These are phyloP conservation scores for Saccharomyces uvarum DNA, from an alignment of 1,139 yeast species.

Conservation along the genomic window DNA sequence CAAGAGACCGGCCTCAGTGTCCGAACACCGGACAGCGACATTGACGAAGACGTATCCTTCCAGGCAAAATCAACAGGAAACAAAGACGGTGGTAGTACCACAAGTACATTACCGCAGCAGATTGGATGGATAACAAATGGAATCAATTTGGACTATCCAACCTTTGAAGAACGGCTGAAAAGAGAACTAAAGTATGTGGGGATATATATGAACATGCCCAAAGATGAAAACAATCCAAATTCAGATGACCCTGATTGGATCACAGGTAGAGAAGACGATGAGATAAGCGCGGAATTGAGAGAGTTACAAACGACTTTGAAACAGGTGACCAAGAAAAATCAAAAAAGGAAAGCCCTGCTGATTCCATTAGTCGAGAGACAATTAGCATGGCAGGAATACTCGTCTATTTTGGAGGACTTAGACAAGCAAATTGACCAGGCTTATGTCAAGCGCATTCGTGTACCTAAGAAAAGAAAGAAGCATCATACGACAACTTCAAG, in stretches of 20 bases:
- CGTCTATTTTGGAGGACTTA: slow-evolving; percentile 80
- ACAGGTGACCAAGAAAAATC: slow-evolving; percentile 55
- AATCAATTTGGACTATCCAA: slow-evolving; percentile 56
- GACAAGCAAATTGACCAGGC: slow-evolving; percentile 97
- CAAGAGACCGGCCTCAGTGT: slow-evolving; percentile 10
- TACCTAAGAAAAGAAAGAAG: slow-evolving; percentile 75
- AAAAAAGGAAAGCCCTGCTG: slow-evolving; percentile 56
- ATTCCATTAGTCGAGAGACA: slow-evolving; percentile 80
- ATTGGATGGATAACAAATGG: slow-evolving; percentile 43
- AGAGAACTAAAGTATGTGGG: slow-evolving; percentile 88
- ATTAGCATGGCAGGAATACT: slow-evolving; percentile 90
- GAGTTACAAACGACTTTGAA: slow-evolving; percentile 61
- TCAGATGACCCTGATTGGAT: slow-evolving; percentile 52
- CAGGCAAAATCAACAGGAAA: slow-evolving; percentile 3
- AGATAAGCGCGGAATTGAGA: slow-evolving; percentile 79
- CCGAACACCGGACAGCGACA: slow-evolving; percentile 2
- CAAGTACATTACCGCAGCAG: slow-evolving; percentile 39
- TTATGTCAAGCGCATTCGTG: slow-evolving; percentile 73
- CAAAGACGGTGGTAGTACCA: slow-evolving; percentile 17
- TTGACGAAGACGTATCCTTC: slow-evolving; percentile 6
- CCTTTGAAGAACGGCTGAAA: slow-evolving; percentile 79
- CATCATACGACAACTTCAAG: slow-evolving; percentile 26
- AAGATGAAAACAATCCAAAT: slow-evolving; percentile 28
- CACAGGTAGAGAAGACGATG: slow-evolving; percentile 83
- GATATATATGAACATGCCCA: slow-evolving; percentile 60